Percentiles rank a stretch among this genome's conserved stretches.
phyloP scores from a whole-genome alignment of 73 alveolate species.

The Paramecium primaurelia region DNA sequence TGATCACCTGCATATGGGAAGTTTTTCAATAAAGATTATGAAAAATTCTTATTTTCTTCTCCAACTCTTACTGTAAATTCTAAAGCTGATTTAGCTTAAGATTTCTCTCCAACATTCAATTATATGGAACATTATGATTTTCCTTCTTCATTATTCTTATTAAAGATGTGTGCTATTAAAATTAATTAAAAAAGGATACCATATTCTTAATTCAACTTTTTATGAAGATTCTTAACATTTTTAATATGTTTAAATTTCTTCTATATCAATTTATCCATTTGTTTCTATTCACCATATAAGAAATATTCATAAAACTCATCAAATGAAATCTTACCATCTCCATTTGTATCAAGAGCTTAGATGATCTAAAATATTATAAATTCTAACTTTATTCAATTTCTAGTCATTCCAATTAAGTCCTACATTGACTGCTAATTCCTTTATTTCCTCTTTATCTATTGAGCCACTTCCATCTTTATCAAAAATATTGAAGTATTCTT shows the following conservation, averaged over 20 bases:
- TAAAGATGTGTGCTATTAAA: neutral
- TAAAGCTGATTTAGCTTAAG: neutral
- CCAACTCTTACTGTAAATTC: constrained; percentile 33
- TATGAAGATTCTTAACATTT: constrained; percentile 14
- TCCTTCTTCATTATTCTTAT: constrained; percentile 15
- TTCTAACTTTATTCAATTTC: neutral
- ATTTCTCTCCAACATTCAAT: constrained; percentile 20
- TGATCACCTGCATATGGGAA: constrained; percentile 24
- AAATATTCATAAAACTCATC: constrained; percentile 46
- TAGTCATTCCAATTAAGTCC: neutral
- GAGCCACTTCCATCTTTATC: constrained; percentile 34
- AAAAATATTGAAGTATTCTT: constrained; percentile 2
- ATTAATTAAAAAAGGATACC: neutral
- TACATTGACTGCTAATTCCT: neutral
- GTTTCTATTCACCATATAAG: neutral
- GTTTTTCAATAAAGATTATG: neutral
- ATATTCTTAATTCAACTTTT: neutral
- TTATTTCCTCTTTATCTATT: constrained; percentile 31
- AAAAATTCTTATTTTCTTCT: neutral
- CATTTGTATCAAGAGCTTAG: constrained; percentile 12
- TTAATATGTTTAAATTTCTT: constrained; percentile 17
- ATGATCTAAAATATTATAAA: neutral
- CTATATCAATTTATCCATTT: neutral
- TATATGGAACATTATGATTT: neutral
- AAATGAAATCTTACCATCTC: constrained; percentile 46